Base-by-base conservation (phyloP, 352 stramenopile species). In the Sclerospora graminicola region DNA sequence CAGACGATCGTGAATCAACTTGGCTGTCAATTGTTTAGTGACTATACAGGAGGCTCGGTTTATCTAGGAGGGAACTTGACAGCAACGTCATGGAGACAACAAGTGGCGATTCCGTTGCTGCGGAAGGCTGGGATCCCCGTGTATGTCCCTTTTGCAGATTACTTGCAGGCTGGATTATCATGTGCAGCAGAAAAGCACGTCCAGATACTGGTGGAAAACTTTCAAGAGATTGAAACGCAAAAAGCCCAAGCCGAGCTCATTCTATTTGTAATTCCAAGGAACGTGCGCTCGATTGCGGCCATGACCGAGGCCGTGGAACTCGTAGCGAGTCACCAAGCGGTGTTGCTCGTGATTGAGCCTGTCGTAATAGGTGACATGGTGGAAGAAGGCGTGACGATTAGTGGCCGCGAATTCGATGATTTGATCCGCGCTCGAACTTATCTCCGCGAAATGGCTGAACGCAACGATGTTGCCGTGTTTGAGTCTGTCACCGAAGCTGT, bases 251-350 rank as follows among this genome's bases (percentile, higher is more conserved):
- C 80, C n/a, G 80, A 85, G 62, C 66, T 92, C 11, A 72, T 92
- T 40, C 41, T 92, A 27, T 88, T 92, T 28, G 77, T 92, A 28
- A 89, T 92, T 32, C 77, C 81, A 4, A 64, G 66, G 28, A 65
- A 80, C 34, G 58, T 76, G 15, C 70, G 81, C 8, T 84, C 77
- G 1, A 92, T 92, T 39, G 77, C 77, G 0, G 73, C 77, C 11
- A 92, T 92, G 81, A 87, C 76, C 0, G 77, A 92, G 33, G 74
- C 81, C 1, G 69, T 89, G 8, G 74, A 85, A 56, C 61, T 93
- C 1, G 68, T 93, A 14, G 78, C 68, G 15, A 85, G 65, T 30
- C 61, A 67, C 37, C 61, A 72, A 49, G 81, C 74, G 1, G 57
- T 92, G 42, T 61, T 92, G 49, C 63, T 92, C 8, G 81, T 89